A percentile compares a stretch with the other conserved stretches of the same genome.
These are phyloP conservation scores for Cylindrotheca closterium DNA, from an alignment of 108 stramenopile species.

Conservation along the genomic window DNA sequence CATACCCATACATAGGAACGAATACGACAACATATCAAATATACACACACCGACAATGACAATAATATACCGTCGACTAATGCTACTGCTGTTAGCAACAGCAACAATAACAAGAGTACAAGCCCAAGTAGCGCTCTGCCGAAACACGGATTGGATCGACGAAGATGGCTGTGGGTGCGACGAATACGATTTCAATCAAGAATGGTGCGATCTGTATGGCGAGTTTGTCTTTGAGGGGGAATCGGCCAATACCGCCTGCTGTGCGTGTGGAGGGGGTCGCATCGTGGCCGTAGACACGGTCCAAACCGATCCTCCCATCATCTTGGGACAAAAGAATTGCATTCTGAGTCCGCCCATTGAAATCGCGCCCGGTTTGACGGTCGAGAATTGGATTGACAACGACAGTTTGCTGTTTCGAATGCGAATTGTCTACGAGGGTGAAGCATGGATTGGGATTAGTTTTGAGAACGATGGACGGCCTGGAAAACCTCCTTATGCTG, in stretches of 20 bases:
- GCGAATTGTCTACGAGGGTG: not conserved
- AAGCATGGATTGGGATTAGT: not conserved
- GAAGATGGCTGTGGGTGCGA: not conserved
- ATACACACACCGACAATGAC: no score
- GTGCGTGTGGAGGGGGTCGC: not conserved
- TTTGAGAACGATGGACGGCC: not conserved
- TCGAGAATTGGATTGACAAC: not conserved
- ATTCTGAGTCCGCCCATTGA: not conserved
- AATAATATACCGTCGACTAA: no score
- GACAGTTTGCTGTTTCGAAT: not conserved
- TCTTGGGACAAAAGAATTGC: not conserved
- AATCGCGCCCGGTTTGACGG: not conserved
- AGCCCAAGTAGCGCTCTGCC: no score
- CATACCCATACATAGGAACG: no score
- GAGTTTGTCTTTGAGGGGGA: not conserved
- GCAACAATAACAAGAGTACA: no score
- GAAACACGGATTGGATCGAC: not conserved
- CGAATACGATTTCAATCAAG: not conserved
- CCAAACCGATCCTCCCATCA: not conserved
- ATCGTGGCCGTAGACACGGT: not conserved
- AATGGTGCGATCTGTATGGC: not conserved
- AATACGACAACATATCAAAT: no score
- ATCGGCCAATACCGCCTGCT: not conserved
- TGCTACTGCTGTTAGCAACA: no score
- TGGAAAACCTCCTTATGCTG: not conserved